These are phyloP conservation scores for Echites panduratus DNA, from an alignment of 257 asterid species.

Conservation along the genomic window DNA sequence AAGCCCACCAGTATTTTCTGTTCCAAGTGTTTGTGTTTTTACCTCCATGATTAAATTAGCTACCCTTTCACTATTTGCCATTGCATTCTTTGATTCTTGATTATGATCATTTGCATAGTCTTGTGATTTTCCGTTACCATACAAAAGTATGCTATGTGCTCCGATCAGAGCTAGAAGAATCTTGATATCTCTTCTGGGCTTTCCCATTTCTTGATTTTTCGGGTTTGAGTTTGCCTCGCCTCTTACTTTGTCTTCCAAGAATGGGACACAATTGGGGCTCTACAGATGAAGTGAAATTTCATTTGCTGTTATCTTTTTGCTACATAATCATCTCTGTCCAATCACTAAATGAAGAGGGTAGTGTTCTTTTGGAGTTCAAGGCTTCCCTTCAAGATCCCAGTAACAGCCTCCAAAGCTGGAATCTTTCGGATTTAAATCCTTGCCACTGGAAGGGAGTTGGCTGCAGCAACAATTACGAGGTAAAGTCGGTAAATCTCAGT, in stretches of 20 bases:
- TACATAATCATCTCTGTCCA: slow-evolving; percentile 35
- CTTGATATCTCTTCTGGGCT: slow-evolving; percentile 4
- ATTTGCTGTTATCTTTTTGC: slow-evolving; percentile 27
- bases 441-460: slow-evolving; percentile 71
- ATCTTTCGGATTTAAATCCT: slow-evolving; percentile 39
- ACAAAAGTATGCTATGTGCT: no score
- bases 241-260: slow-evolving; percentile 9
- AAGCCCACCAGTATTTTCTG: neutral
- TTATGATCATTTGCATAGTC: neutral
- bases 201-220: neutral
- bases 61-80: neutral
- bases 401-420: slow-evolving; percentile 62
- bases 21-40: neutral
- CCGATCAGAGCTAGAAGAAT: no score
- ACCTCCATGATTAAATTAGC: neutral
- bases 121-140: neutral
- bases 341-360: slow-evolving; percentile 62
- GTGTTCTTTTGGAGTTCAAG: slow-evolving; percentile 58
- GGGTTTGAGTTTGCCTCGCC: slow-evolving; percentile 12
- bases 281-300: slow-evolving; percentile 23
- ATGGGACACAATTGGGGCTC: slow-evolving; percentile 39
- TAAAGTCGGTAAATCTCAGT: slow-evolving; percentile 44
- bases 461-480: slow-evolving; percentile 37
- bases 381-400: slow-evolving; percentile 45
- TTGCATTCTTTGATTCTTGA: neutral